These are phyloP conservation scores for Musa balbisiana DNA, from an alignment of 202 grass and related monocot species.

Conservation along the genomic window DNA sequence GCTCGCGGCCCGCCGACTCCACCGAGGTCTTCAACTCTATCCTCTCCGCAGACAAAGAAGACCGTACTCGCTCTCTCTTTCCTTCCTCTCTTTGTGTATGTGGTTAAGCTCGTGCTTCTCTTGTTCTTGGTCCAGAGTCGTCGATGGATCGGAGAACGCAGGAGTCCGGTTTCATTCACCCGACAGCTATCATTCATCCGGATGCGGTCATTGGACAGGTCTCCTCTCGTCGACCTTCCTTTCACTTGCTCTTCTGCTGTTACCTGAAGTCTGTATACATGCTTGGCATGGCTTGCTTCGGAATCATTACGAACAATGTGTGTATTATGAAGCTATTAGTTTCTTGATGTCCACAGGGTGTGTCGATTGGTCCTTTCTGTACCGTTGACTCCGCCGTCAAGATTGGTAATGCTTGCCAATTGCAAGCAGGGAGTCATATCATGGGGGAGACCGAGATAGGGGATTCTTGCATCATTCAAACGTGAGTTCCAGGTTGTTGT, in stretches of 20 bases:
- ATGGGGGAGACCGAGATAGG: slow-evolving; percentile 66
- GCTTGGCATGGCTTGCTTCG: neutral
- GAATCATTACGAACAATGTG: neutral
- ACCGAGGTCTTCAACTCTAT: neutral
- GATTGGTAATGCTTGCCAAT: slow-evolving; percentile 62
- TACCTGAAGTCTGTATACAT: too few species aligned
- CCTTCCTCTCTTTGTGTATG: neutral
- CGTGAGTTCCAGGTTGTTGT: slow-evolving; percentile 30
- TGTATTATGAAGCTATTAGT: neutral
- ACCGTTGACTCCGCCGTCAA: slow-evolving; percentile 52
- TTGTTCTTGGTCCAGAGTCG: slow-evolving; percentile 14
- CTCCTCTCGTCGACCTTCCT: neutral
- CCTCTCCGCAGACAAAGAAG: neutral
- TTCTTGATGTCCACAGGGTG: slow-evolving; percentile 34
- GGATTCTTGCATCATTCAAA: slow-evolving; percentile 52
- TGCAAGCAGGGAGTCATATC: slow-evolving; percentile 72
- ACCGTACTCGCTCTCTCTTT: neutral
- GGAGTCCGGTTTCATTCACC: slow-evolving; percentile 29
- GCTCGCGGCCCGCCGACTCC: neutral
- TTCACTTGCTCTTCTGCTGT: neutral
- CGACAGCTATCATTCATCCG: slow-evolving; percentile 45
- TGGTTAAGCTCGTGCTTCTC: neutral
- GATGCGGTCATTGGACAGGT: slow-evolving; percentile 74
- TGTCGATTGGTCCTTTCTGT: slow-evolving; percentile 82
- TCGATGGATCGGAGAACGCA: slow-evolving; percentile 24